Conservation (phyloP, 106 monocot genomes). For the Acorus gramineus region DNA sequence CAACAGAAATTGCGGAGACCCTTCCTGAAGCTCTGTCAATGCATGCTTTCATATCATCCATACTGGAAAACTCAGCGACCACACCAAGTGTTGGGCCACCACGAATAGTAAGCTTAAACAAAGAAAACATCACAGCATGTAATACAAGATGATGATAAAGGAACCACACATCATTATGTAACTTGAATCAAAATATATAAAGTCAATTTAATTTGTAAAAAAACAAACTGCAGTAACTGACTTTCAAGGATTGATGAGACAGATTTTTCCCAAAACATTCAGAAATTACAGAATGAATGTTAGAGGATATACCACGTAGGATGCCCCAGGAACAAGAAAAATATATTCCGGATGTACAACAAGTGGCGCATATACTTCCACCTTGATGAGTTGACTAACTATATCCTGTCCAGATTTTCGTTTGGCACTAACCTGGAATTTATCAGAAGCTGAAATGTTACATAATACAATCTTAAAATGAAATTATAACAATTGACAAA, state of each 20-base stretch:
- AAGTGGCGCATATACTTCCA: slow-evolving; percentile 78
- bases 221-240: no score
- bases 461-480: not conserved
- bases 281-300: not conserved
- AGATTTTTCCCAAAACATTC: no score
- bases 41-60: slow-evolving; percentile 38
- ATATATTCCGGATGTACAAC: slow-evolving; percentile 59
- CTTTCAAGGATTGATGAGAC: no score
- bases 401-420: slow-evolving; percentile 49
- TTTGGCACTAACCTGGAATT: slow-evolving; percentile 49
- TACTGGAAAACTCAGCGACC: slow-evolving; percentile 43
- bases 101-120: slow-evolving; percentile 45
- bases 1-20: slow-evolving; percentile 51
- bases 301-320: slow-evolving; percentile 57
- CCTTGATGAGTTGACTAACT: slow-evolving; percentile 62
- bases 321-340: slow-evolving; percentile 82
- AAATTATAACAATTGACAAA: not conserved
- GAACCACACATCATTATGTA: not conserved
- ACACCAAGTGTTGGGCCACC: slow-evolving; percentile 70
- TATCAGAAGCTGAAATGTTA: slow-evolving; percentile 5
- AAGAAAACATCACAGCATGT: slow-evolving; percentile 1
- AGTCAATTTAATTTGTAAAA: no score
- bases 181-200: not conserved
- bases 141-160: not conserved
- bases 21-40: slow-evolving; percentile 51